Conservation (phyloP, 2,329 filamentous ascomycete species). For the Leptographium lundbergii region DNA sequence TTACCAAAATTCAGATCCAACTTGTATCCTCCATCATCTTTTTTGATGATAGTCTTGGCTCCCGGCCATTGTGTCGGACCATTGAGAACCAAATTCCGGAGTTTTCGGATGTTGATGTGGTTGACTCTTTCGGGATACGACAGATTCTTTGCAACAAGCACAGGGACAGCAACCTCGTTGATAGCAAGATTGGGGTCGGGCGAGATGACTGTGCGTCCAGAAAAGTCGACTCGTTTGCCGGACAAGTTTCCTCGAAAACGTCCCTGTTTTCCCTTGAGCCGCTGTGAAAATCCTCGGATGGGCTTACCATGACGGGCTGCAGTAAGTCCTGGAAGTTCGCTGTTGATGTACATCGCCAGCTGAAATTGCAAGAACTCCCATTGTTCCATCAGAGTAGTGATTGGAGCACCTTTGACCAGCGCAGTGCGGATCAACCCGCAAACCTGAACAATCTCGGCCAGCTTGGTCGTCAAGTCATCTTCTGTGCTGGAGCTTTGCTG, state of each 20-base stretch:
- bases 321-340: conserved; percentile 84
- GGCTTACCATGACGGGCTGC: conserved; percentile 78
- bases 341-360: conserved; percentile 96
- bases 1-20: conserved; percentile 66
- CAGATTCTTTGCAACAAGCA: conserved; percentile 87
- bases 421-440: conserved; percentile 78
- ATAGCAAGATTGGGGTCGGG: conserved; percentile 91
- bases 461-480: conserved; percentile 90
- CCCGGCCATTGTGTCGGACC: conserved; percentile 75
- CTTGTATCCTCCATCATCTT: conserved; percentile 56
- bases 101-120: conserved; percentile 71
- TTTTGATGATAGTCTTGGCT: conserved; percentile 36
- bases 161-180: conserved; percentile 84
- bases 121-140: conserved; percentile 89
- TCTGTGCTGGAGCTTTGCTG: conserved; percentile 91
- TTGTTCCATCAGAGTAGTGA: conserved; percentile 90
- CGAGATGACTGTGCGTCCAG: conserved; percentile 91
- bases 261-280: conserved; percentile 92
- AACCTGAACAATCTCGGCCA: conserved; percentile 92
- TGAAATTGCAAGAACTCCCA: conserved; percentile 97
- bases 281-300: conserved; percentile 87
- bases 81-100: conserved; percentile 60
- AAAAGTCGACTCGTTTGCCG: conserved; percentile 97
- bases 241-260: conserved; percentile 94
- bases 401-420: conserved; percentile 67